Base-by-base conservation (phyloP, 106 monocot genomes). In the Acorus calamus region DNA sequence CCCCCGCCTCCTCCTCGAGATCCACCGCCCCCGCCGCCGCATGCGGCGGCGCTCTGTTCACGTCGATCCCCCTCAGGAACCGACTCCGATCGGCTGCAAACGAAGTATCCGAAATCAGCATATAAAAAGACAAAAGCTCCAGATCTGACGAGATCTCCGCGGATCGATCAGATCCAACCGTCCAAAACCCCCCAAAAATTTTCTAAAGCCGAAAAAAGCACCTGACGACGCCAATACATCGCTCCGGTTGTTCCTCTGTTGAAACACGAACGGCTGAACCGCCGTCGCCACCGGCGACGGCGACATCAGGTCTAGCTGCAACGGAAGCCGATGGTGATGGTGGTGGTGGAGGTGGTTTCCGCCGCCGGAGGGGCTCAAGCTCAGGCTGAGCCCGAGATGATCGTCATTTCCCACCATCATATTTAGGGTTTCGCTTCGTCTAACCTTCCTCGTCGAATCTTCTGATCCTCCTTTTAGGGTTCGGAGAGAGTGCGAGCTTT, bases 351-450 rank as follows among this genome's bases (percentile, higher is more conserved):
- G 45, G 58, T 63, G 50, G 54, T 13, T 60, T 44, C 43, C 62
- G 45, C n/a, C 52, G 14, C 50, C 60, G 6, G 66, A 58, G 14
- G 74, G 65, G 53, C 61, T 62, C 57, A 85, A 63, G 60, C 84
- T 81, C 12, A 85, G 71, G 56, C 74, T 81, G 8, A 85, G 66
- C 6, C 74, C 77, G 8, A 85, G 67, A 68, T 28, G 28, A 28
- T 85, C 84, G 46, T 85, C 84, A 47, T 67, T 74, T 12, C 55
- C 60, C 60, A 77, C 56, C 74, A 85, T 74, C 84, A 73, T 81
- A 52, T 44, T 74, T 59, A n/a, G 28, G 2, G 2, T 45, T 10
- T 3, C 45, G 46, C 43, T 47, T 44, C 53, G 28, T 47, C 9
- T 56, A 47, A 63, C 41, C 43, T 48, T 63, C 14, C 8, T 64